These are phyloP conservation scores for Aspergillus sclerotialis DNA, from an alignment of 2,329 filamentous ascomycete genomes.

Conservation along the genomic window DNA sequence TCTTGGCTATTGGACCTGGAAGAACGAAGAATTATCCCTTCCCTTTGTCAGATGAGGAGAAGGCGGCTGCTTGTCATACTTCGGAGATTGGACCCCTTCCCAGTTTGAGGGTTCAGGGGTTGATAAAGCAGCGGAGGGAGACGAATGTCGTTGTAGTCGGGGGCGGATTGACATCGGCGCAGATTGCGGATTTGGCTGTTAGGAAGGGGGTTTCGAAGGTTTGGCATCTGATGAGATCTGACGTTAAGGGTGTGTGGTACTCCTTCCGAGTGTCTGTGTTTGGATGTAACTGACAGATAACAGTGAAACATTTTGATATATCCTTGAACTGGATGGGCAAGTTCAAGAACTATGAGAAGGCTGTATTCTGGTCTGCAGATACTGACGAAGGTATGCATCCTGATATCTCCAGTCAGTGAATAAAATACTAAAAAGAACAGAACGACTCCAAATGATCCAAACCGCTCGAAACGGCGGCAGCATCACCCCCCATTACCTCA, in stretches of 20 bases:
- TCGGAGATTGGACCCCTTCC: constrained; percentile 58
- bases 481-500: constrained; percentile 62
- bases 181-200: constrained; percentile 62
- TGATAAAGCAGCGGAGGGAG: constrained; percentile 43
- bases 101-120: constrained; percentile 43
- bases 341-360: constrained; percentile 70
- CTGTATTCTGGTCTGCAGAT: constrained; percentile 70
- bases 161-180: constrained; percentile 69
- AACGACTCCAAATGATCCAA: constrained; percentile 60
- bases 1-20: constrained; percentile 65
- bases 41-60: constrained; percentile 33
- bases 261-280: neutral
- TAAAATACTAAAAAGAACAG: constrained; percentile 20
- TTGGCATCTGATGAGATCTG: constrained; percentile 61
- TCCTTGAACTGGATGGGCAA: constrained; percentile 75
- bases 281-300: constrained; percentile 4
- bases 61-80: constrained; percentile 53
- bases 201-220: constrained; percentile 60
- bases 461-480: constrained; percentile 68
- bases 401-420: neutral
- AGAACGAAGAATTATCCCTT: constrained; percentile 48
- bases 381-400: constrained; percentile 48
- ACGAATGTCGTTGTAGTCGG: constrained; percentile 66
- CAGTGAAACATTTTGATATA: constrained; percentile 70
- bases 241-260: constrained; percentile 31